These are phyloP conservation scores for Chaetomium globosum DNA, from an alignment of 2,329 filamentous ascomycete species.

Conservation along the genomic window DNA sequence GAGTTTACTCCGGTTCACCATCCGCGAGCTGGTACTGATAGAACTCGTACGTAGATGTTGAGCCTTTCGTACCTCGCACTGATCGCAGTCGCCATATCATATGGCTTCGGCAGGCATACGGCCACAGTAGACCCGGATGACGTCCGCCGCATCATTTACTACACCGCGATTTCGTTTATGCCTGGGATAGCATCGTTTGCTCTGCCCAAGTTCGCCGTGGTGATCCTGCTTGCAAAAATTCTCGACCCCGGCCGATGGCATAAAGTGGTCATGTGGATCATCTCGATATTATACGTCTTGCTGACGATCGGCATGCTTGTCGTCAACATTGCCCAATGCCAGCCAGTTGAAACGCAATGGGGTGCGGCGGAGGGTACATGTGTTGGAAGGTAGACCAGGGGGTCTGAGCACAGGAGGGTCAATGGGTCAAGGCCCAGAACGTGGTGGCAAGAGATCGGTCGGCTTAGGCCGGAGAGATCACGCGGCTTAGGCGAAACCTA, in stretches of 20 bases:
- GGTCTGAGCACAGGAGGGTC: too few species aligned
- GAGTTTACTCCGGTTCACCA: not conserved
- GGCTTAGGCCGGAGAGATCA: too few species aligned
- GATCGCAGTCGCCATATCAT: constrained; percentile 41
- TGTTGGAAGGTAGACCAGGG: too few species aligned
- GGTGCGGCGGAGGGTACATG: constrained; percentile 42
- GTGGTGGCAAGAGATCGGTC: too few species aligned
- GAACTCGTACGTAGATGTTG: constrained; percentile 15
- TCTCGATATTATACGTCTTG: constrained; percentile 42
- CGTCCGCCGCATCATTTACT: constrained; percentile 41
- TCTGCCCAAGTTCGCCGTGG: constrained; percentile 48
- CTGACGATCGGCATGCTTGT: constrained; percentile 45
- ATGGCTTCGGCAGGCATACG: constrained; percentile 48
- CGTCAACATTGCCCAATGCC: constrained; percentile 50
- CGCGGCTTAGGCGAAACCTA: too few species aligned
- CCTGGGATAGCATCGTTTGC: constrained; percentile 47
- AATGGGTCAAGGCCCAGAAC: too few species aligned
- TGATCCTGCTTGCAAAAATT: constrained; percentile 45
- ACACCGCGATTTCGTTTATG: constrained; percentile 45
- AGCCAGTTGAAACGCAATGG: constrained; percentile 48
- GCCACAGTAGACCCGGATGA: constrained; percentile 39
- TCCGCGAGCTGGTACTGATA: not conserved
- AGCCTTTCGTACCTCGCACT: constrained; percentile 41
- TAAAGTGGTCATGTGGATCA: constrained; percentile 42
- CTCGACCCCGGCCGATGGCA: constrained; percentile 43